Evolutionary conservation across 2,329 filamentous ascomycete genomes (phyloP).

Genomic region (Xylaria sp.): DNA sequence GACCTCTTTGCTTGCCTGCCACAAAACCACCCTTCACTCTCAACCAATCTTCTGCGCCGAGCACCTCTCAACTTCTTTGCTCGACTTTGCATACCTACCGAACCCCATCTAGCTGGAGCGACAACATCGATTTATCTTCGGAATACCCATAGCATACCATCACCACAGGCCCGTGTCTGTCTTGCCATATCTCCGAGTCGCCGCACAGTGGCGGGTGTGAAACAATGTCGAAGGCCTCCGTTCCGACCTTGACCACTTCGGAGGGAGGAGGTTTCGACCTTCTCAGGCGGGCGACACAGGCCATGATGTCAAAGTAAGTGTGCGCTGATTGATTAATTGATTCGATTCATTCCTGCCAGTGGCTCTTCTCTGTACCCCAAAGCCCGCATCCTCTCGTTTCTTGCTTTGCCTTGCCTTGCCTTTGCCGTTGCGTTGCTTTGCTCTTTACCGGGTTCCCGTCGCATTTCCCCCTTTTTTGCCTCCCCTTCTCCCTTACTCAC

Average conservation of each 20-base stretch:
- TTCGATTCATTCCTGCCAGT: conserved; percentile 15
- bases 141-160: background rate
- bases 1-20: background rate
- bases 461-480: conserved; percentile 10
- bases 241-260: conserved; percentile 44
- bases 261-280: conserved; percentile 50
- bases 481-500: conserved; percentile 5
- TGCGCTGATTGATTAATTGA: conserved; percentile 21
- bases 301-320: conserved; percentile 57
- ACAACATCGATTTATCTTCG: conserved; percentile 1
- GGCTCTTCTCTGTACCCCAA: conserved; percentile 22
- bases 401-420: background rate
- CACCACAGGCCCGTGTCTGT: conserved; percentile 1
- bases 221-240: conserved; percentile 15
- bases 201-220: conserved; percentile 16
- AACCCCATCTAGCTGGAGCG: background rate
- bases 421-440: conserved; percentile 7
- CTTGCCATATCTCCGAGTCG: conserved; percentile 8
- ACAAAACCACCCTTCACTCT: background rate
- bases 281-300: conserved; percentile 55
- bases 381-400: conserved; percentile 4
- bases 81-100: conserved; percentile 13
- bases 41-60: conserved; percentile 21
- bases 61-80: conserved; percentile 11
- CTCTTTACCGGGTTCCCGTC: conserved; percentile 9